phyloP scores from a whole-genome alignment of 441 rosid species.

The Syzygium malaccense region DNA sequence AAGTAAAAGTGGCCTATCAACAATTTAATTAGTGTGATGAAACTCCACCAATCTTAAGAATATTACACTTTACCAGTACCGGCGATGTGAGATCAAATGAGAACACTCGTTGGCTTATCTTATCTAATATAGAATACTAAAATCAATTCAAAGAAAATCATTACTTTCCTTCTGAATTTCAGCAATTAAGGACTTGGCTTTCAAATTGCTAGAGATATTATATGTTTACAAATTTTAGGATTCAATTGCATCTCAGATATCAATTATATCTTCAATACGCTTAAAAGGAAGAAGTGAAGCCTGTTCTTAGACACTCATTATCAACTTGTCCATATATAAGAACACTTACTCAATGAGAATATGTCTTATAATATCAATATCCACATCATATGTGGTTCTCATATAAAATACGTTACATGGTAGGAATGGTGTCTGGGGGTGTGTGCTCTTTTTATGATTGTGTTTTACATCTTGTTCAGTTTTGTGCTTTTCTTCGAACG shows the following conservation, averaged over 20 bases:
- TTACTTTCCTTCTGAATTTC: not conserved
- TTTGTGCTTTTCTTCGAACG: not conserved
- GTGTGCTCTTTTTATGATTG: too few species aligned
- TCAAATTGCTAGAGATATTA: not conserved
- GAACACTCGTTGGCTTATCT: accelerated
- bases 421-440: not conserved
- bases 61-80: accelerated
- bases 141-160: not conserved
- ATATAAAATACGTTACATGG: not conserved
- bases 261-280: accelerated
- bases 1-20: not conserved
- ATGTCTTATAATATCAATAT: not conserved
- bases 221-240: accelerated
- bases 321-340: not conserved
- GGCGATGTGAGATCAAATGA: not conserved
- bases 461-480: not conserved
- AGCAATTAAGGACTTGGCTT: not conserved
- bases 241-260: not conserved
- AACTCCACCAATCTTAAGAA: accelerated
- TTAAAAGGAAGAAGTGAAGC: not conserved
- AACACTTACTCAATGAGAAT: not conserved
- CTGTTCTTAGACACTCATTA: accelerated
- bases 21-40: accelerated
- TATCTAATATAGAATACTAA: accelerated
- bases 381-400: not conserved